Percentiles rank a stretch among this genome's conserved stretches.
phyloP scores from a whole-genome alignment of 345 rosid genomes.

The Populus davidiana region DNA sequence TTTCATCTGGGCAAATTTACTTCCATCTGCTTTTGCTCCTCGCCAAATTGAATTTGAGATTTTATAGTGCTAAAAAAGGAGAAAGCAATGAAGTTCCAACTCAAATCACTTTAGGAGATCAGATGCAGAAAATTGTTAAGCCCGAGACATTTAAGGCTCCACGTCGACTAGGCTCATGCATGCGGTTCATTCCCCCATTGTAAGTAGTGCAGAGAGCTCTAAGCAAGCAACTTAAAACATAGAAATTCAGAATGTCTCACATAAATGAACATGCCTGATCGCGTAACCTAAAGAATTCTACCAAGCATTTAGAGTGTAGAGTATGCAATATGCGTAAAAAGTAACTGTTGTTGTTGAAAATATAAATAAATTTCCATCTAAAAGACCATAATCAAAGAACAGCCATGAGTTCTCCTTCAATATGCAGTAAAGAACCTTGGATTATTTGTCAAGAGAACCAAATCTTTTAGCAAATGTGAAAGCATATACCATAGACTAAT shows the following conservation, averaged over 20 bases:
- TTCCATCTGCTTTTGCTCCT: no score
- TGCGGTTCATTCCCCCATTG: no score
- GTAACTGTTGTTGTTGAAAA: not conserved
- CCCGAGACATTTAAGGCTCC: no score
- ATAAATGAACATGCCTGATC: not conserved
- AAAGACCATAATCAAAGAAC: not conserved
- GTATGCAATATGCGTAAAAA: not conserved
- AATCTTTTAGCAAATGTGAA: not conserved
- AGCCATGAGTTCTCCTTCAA: not conserved
- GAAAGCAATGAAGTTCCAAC: no score
- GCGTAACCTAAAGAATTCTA: not conserved
- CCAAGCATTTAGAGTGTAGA: not conserved
- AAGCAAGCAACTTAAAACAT: not conserved
- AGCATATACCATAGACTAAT: not conserved
- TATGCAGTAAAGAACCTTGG: not conserved
- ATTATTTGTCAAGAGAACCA: not conserved
- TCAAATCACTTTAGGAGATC: no score
- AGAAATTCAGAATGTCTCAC: not conserved
- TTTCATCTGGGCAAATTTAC: no score
- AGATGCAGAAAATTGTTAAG: no score
- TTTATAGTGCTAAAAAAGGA: no score
- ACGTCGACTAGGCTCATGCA: no score
- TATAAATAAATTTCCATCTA: not conserved
- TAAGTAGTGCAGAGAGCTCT: not conserved
- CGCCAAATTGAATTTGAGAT: no score